Percentiles rank a stretch among this genome's conserved stretches.
phyloP scores from a whole-genome alignment of 2,329 filamentous ascomycete species.

The Aspergillus ochraceoroseus region DNA sequence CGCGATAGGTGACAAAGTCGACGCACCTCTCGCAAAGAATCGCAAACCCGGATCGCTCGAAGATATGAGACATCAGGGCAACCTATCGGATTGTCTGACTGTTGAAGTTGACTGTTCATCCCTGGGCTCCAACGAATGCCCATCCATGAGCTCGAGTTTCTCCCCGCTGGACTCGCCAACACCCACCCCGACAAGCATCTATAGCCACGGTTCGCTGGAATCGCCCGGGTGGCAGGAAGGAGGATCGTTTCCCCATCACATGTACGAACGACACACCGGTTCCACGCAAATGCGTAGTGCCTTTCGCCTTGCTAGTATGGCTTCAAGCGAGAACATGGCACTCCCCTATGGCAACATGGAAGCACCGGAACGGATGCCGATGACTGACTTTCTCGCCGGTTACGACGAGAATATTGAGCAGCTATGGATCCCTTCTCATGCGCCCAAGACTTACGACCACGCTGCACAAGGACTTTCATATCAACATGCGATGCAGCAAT shows the following conservation, averaged over 20 bases:
- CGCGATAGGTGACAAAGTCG: conserved; percentile 30
- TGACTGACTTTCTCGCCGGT: conserved; percentile 35
- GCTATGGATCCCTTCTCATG: conserved; percentile 36
- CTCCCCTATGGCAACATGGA: conserved; percentile 35
- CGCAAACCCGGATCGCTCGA: conserved; percentile 30
- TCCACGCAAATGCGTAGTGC: conserved; percentile 34
- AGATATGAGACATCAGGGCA: conserved; percentile 39
- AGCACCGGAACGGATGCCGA: conserved; percentile 32
- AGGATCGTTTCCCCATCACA: conserved; percentile 27
- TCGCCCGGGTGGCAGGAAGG: conserved; percentile 38
- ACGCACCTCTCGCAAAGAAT: conserved; percentile 26
- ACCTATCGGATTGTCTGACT: conserved; percentile 36
- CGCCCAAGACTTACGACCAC: conserved; percentile 37
- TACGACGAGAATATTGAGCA: conserved; percentile 39
- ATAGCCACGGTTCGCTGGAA: conserved; percentile 37
- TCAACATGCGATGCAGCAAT: conserved; percentile 34
- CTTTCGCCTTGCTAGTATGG: conserved; percentile 36
- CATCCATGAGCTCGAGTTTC: conserved; percentile 40
- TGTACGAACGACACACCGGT: conserved; percentile 28
- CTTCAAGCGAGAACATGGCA: conserved; percentile 31
- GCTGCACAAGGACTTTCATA: conserved; percentile 28
- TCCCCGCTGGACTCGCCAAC: conserved; percentile 41
- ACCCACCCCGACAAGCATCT: conserved; percentile 38
- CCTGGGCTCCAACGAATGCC: conserved; percentile 39
- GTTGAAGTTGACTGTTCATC: conserved; percentile 40